These are phyloP conservation scores for Hyaloperonospora arabidopsidis DNA, from an alignment of 352 stramenopile species.

Conservation along the genomic window DNA sequence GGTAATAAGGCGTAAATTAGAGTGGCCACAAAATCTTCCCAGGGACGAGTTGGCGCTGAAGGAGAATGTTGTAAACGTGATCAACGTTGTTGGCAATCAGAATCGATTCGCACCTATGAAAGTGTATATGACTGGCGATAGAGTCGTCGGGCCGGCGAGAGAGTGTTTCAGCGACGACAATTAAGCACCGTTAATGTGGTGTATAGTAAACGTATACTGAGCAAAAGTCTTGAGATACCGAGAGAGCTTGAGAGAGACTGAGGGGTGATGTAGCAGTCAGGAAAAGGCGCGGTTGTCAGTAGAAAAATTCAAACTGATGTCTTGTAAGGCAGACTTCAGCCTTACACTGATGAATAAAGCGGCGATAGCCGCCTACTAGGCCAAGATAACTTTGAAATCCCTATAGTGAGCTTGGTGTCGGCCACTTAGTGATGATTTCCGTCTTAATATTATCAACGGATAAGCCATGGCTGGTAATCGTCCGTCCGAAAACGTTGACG, in stretches of 20 bases:
- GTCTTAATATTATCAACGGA: constrained; percentile 4
- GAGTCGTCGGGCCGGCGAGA: not conserved
- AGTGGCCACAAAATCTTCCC: not conserved
- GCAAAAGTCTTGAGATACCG: constrained; percentile 1
- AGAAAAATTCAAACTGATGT: constrained; percentile 2
- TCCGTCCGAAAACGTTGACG: constrained; percentile 2
- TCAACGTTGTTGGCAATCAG: no score
- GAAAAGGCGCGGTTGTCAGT: constrained; percentile 6
- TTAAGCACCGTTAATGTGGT: not conserved
- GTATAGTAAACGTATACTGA: not conserved
- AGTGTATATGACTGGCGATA: not conserved
- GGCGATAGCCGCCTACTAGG: constrained; percentile 4
- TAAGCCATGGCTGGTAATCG: not conserved
- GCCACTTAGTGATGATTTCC: not conserved
- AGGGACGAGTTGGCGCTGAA: not conserved
- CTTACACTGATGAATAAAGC: constrained; percentile 2
- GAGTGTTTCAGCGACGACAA: constrained; percentile 9
- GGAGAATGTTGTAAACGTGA: no score
- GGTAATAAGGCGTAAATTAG: not conserved
- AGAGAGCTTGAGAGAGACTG: not conserved
- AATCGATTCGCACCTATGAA: not conserved
- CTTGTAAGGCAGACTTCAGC: not conserved
- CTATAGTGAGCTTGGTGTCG: not conserved
- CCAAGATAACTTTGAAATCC: constrained; percentile 4
- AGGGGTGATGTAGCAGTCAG: constrained; percentile 4